phyloP scores from a whole-genome alignment of 257 asterid genomes.

The Gentiana macrophylla region DNA sequence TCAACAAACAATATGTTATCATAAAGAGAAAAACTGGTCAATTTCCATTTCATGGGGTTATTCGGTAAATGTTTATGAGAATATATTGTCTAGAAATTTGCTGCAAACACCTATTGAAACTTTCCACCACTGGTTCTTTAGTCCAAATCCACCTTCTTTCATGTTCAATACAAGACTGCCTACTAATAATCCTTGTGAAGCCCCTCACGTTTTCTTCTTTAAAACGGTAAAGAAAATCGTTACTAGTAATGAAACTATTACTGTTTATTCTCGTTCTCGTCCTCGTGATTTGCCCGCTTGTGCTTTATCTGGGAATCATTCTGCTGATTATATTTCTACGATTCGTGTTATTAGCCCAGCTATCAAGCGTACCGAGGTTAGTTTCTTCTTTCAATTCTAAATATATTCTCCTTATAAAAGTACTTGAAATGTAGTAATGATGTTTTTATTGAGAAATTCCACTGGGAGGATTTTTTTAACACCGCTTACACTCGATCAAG shows the following conservation, averaged over 20 bases:
- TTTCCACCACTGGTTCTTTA: slow-evolving; percentile 21
- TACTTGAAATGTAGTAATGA: no score
- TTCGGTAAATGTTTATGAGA: slow-evolving; percentile 28
- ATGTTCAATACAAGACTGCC: slow-evolving; percentile 51
- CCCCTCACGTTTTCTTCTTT: slow-evolving; percentile 49
- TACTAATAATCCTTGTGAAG: slow-evolving; percentile 29
- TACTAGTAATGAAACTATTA: slow-evolving; percentile 10
- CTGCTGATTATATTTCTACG: slow-evolving; percentile 22
- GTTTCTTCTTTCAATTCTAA: no score
- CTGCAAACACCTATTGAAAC: slow-evolving; percentile 29
- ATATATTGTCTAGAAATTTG: slow-evolving; percentile 17
- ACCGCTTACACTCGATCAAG: no score
- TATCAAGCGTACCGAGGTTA: slow-evolving; percentile 20
- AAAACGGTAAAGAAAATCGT: slow-evolving; percentile 13
- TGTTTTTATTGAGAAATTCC: no score
- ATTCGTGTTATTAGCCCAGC: slow-evolving; percentile 26
- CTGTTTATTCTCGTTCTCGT: slow-evolving; percentile 11
- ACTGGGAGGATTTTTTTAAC: no score
- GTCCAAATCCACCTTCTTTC: slow-evolving; percentile 29
- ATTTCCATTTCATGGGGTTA: slow-evolving; percentile 47
- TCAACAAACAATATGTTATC: slow-evolving; percentile 43
- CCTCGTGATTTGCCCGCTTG: slow-evolving; percentile 15
- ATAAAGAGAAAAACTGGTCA: slow-evolving; percentile 35
- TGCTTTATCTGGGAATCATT: slow-evolving; percentile 15
- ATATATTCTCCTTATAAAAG: neutral